These are phyloP conservation scores for Nakaseomyces glabratus DNA, from an alignment of 1,139 yeast genomes.

Conservation along the genomic window DNA sequence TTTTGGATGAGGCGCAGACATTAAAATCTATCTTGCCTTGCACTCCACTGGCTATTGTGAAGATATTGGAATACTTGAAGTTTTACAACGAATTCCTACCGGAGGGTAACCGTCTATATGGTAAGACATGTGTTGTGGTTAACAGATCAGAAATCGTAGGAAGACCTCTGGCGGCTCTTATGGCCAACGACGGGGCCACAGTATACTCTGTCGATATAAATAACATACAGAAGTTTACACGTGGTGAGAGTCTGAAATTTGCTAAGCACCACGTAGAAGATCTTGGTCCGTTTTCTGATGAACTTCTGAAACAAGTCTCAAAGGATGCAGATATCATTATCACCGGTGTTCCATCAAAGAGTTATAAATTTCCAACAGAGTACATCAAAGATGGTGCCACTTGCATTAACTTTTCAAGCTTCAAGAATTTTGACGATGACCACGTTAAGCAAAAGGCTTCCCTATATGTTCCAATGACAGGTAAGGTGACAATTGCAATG, in stretches of 20 bases:
- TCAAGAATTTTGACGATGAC: slow-evolving; percentile 67
- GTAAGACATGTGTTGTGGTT: slow-evolving; percentile 81
- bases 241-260: slow-evolving; percentile 84
- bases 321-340: slow-evolving; percentile 79
- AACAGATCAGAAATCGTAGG: slow-evolving; percentile 96
- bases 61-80: slow-evolving; percentile 81
- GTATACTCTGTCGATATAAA: slow-evolving; percentile 87
- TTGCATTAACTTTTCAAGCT: slow-evolving; percentile 81
- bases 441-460: slow-evolving; percentile 82
- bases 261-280: slow-evolving; percentile 79
- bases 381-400: slow-evolving; percentile 79
- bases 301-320: slow-evolving; percentile 53
- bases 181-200: slow-evolving; percentile 96
- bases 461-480: slow-evolving; percentile 87
- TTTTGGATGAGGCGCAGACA: slow-evolving; percentile 55
- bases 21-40: slow-evolving; percentile 90
- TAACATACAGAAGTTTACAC: slow-evolving; percentile 80
- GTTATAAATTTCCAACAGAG: slow-evolving; percentile 78
- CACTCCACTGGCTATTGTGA: slow-evolving; percentile 90
- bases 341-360: slow-evolving; percentile 85
- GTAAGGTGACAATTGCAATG: slow-evolving; percentile 95
- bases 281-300: slow-evolving; percentile 38
- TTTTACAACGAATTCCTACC: slow-evolving; percentile 74
- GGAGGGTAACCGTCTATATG: slow-evolving; percentile 86
- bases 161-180: slow-evolving; percentile 86